Evolutionary conservation across 2,329 filamentous ascomycete species (phyloP), one percentile per base, ranked within the genome.

Genomic region (Ceratocystis destructans): DNA sequence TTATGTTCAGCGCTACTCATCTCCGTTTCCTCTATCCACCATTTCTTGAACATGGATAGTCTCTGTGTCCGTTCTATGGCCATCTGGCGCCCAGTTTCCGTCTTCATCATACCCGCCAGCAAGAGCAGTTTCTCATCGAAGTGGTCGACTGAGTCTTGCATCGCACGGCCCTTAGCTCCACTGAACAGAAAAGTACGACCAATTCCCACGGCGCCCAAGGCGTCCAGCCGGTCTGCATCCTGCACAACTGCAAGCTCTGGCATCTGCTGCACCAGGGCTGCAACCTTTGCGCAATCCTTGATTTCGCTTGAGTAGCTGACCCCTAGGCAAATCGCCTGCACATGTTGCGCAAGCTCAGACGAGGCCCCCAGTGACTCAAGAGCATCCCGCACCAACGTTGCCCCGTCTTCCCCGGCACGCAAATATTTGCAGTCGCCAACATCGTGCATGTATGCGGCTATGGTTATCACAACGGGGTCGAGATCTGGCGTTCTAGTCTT

Each of bases 211-310:
- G 89, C 90, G 0, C 92, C 93, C 62, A 96, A 86, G 3, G 91
- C 89, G 76, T 97, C 93, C n/a, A 97, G 79, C 5, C 92, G 81
- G 77, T 96, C 93, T 3, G 92, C 92, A 75, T 96, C 93, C 76
- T 96, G 92, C 41, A 96, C 90, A 61, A 96, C 83, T 0, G 84
- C 91, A 44, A 78, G 72, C 70, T 77, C 76, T 1, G 62, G 62
- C 10, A 61, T 79, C 37, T 76, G 72, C 5, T 73, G 73, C n/a
- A 95, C 78, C n/a, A 92, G 78, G 1, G 77, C 75, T n/a, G 75
- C 75, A 7, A 90, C 85, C 12, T 77, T 75, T 5, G 75, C 76
- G 0, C 87, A 86, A 72, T 91, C 79, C 71, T 82, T 83, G 62
- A 83, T 78, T 75, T 96, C 92, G 70, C 82, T 81, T 2, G 83